Evolutionary conservation across 2,329 filamentous ascomycete species (phyloP), one percentile per base, ranked within the genome.

Genomic region (Albifimbria verrucaria): DNA sequence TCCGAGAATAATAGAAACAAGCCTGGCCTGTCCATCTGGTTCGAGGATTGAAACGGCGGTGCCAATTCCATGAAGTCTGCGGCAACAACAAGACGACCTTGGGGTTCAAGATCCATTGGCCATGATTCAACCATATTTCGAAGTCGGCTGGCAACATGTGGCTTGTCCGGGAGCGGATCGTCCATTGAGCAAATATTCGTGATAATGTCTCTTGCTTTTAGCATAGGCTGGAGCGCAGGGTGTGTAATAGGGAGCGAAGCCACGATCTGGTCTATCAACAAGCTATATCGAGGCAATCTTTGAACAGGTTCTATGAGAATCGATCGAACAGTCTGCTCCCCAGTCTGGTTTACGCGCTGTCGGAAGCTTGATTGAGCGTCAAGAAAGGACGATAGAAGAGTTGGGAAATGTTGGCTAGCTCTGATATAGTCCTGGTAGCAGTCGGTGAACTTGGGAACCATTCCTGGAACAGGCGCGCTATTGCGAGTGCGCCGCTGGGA

Each of bases 161-260:
- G 85, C 60, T 91, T 89, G 63, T 90, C 88, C 3, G 77, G 82
- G 62, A 70, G 77, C 63, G 64, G 89, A 66, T 74, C 89, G 62
- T 97, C 93, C 73, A 97, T 87, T 17, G 93, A 95, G 71, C 94
- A 99, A 43, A 99, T 99, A 51, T 96, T 94, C 20, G 92, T 92
- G 59, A 99, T 92, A 50, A 96, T 89, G 68, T 97, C 94, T 59
- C 93, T 83, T 1, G 94, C 92, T 66, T 91, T 92, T 42, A 97
- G 81, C 72, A 99, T 87, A 3, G 82, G 80, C 59, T 89, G 87
- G 50, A 96, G 79, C 1, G 92, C 92, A 3, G 92, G 90, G 67
- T 97, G 92, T 9, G 89, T 86, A 49, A 92, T 83, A 4, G 93
- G 92, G 18, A 97, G 80, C 55, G 89, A 92, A 59, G 87, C 86